Evolutionary conservation across 2,329 filamentous ascomycete genomes (phyloP), one percentile per base, ranked within the genome.

Genomic region (Cladophialophora bantiana): DNA sequence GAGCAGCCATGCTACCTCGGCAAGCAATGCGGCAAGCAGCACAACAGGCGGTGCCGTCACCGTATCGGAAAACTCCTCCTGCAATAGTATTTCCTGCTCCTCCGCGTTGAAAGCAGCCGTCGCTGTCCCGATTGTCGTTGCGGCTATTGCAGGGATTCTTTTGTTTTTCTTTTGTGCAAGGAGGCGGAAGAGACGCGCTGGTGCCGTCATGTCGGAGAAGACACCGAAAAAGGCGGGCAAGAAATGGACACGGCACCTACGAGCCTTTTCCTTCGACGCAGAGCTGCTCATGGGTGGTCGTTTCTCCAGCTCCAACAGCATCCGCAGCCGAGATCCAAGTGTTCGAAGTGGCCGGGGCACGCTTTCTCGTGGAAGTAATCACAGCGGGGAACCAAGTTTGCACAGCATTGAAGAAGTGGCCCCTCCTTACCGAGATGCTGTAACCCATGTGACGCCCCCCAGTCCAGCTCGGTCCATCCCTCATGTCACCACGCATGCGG

Each of bases 321-420:
- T 73, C 52, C 65, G 69, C 60, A 72, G 70, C 56, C 61, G 70
- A 35, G 68, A 71, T 40, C 67, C 70, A 10, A 73, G 71, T 50
- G 55, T 71, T 20, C 67, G 69, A 35, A 71, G 69, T 56, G 50
- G 38, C 15, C 32, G 45, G 13, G 60, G 42, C 45, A 65, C 42
- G n/a, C 61, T 55, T 40, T 59, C 69, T 26, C 56, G 64, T 5
- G 63, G 56, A 53, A 65, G 65, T 35, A 36, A 45, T 20, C 66
- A 67, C 62, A 69, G 64, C 34, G 59, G 36, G 9, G 62, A 69
- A 40, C 67, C 69, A 10, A 72, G 70, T 62, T 35, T 72, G 38
- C 71, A 71, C 65, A 71, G 69, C 54, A 66, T 73, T 18, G 71
- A 72, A 42, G 71, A 73, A 52, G 71, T 73, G 18, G 71, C 71